Base-by-base conservation (phyloP, 306 rosid genomes). In the Quercus agrifolia region DNA sequence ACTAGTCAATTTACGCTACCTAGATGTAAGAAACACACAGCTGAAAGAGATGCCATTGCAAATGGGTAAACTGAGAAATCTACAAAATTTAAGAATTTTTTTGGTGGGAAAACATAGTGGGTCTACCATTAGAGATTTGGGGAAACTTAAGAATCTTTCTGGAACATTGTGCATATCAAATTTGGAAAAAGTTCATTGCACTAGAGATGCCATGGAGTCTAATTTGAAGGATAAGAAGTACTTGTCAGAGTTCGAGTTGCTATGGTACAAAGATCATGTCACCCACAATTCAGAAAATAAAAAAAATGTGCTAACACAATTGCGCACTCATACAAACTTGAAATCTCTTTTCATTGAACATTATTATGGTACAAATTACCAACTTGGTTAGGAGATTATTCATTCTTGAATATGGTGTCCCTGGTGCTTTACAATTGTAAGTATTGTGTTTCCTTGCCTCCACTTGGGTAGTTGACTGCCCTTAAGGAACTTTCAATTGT, bases 1-100 rank as follows among this genome's bases (percentile, higher is more conserved):
- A 38, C 82, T 80, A 18, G 23, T 77, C n/a, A 80, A 80, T 61
- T 14, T 80, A 68, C 77, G 82, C 4, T 66, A 73, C 28, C 81
- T 84, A 46, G 80, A 84, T 59, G 58, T 77, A n/a, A 25, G 59
- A 5, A 58, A 25, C 5, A 54, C 23, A 1, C 18, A 28, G 2
- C 38, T 84, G 1, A 52, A 0, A 3, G 46, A 61, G 38, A 80
- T 84, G 85, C 84, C 82, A 3, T 11, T 14, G 17, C 27, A 77
- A 4, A 19, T 80, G 31, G 74, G 78, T 8, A 44, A n/a, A 54
- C 1, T 84, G 2, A 80, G 59, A 72, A 11, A 67, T 30, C 85
- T 81, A 23, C 85, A 70, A 20, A 70, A 63, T 5, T 30, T 85
- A 71, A 77, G 77, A 49, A 30, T 38, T 4, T 74, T 80, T 84